These are phyloP conservation scores for Kazachstania bromeliacearum DNA, from an alignment of 805 yeast genomes.

Conservation along the genomic window DNA sequence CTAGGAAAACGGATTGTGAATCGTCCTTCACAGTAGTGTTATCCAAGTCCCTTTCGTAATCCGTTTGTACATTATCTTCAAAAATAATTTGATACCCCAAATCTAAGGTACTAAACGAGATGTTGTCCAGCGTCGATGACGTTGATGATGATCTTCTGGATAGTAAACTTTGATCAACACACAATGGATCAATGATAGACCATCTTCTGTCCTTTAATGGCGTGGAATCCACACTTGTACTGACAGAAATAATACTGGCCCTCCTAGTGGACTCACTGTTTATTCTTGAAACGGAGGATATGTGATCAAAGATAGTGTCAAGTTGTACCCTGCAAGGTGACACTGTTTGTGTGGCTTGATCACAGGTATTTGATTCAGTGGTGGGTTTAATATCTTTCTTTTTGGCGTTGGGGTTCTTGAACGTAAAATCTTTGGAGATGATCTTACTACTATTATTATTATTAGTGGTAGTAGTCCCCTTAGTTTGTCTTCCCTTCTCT, in stretches of 20 bases:
- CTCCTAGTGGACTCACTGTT: neutral
- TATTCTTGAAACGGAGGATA: neutral
- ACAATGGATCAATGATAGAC: slow-evolving; percentile 3
- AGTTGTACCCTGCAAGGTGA: slow-evolving; percentile 3
- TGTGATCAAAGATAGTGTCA: slow-evolving; percentile 4
- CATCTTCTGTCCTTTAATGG: slow-evolving; percentile 2
- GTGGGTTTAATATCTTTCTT: neutral
- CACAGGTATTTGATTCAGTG: neutral
- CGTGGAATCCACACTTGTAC: neutral
- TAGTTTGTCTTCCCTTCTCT: neutral
- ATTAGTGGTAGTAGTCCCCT: neutral
- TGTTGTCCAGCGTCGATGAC: neutral
- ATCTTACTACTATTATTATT: neutral
- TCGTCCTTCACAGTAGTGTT: no score
- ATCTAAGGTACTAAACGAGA: neutral
- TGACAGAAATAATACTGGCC: neutral
- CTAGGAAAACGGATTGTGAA: no score
- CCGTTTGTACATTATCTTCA: no score
- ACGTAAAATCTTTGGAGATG: slow-evolving; percentile 1
- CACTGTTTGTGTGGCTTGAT: slow-evolving; percentile 6
- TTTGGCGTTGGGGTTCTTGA: slow-evolving; percentile 1
- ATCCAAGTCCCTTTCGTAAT: no score
- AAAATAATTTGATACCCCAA: neutral
- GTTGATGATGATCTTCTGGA: slow-evolving; percentile 1
- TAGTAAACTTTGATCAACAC: neutral